Evolutionary conservation across 2,329 filamentous ascomycete species (phyloP).

Genomic region (Nectriaceae sp.): DNA sequence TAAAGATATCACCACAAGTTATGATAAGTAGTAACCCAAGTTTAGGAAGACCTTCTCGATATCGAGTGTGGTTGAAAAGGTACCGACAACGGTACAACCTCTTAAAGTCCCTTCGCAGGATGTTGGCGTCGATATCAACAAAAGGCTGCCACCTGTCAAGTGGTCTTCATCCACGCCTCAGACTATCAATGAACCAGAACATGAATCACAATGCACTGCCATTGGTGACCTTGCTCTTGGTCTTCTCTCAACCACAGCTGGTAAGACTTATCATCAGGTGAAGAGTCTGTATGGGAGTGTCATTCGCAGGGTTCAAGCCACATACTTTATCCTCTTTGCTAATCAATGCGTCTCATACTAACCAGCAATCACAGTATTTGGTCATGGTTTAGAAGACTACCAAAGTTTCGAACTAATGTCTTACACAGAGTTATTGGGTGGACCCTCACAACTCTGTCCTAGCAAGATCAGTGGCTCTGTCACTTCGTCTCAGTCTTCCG

Average conservation of each 20-base stretch:
- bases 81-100: background rate
- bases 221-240: no score
- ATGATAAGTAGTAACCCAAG: background rate
- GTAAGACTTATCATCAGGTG: no score
- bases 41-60: background rate
- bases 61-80: background rate
- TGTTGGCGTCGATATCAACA: no score
- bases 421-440: background rate
- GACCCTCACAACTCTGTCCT: background rate
- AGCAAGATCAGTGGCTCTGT: background rate
- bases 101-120: background rate
- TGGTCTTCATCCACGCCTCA: no score
- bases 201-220: no score
- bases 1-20: background rate
- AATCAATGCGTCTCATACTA: background rate
- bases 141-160: no score
- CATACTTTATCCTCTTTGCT: background rate
- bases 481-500: constrained; percentile 25
- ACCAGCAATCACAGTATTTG: background rate
- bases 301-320: no score
- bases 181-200: background rate
- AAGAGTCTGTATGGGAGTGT: no score
- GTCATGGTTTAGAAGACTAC: no score
- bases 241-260: no score
- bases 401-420: no score